phyloP scores from a whole-genome alignment of 2,329 filamentous ascomycete genomes.

The Calonectria pseudoturangicola region DNA sequence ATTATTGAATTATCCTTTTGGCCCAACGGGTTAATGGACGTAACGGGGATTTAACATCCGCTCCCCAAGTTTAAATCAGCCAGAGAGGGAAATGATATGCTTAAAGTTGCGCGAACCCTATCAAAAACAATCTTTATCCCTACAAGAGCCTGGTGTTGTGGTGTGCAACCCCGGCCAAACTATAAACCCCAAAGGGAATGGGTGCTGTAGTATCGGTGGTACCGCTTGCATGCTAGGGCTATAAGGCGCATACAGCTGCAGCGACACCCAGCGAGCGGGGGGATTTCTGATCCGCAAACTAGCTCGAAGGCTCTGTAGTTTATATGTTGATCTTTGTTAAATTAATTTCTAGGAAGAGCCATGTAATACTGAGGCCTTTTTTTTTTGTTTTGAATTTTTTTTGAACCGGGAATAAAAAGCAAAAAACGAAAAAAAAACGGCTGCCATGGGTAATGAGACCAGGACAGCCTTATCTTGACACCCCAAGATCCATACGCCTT shows the following conservation, averaged over 20 bases:
- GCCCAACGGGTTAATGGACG: too few species aligned
- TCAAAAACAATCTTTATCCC: too few species aligned
- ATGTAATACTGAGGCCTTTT: not conserved
- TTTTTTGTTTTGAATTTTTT: not conserved
- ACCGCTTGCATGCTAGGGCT: slow-evolving; percentile 11
- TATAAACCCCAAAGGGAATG: too few species aligned
- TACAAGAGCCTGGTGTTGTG: too few species aligned
- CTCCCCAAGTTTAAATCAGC: too few species aligned
- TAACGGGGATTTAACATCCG: too few species aligned
- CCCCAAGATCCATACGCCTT: not conserved
- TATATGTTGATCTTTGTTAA: not conserved
- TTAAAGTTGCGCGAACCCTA: too few species aligned
- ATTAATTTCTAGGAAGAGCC: not conserved
- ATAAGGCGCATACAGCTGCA: slow-evolving; percentile 1
- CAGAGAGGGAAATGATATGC: too few species aligned
- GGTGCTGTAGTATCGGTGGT: too few species aligned
- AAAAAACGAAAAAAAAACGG: not conserved
- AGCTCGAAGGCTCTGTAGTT: not conserved
- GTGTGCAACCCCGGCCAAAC: too few species aligned
- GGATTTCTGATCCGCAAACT: not conserved
- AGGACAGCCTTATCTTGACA: slow-evolving; percentile 19
- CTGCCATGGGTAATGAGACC: slow-evolving; percentile 7
- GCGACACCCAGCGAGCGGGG: not conserved
- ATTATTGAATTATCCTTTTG: too few species aligned
- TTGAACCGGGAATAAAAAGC: not conserved